These are phyloP conservation scores for Taphrina betulina DNA, from an alignment of 1,139 yeast species.

Conservation along the genomic window DNA sequence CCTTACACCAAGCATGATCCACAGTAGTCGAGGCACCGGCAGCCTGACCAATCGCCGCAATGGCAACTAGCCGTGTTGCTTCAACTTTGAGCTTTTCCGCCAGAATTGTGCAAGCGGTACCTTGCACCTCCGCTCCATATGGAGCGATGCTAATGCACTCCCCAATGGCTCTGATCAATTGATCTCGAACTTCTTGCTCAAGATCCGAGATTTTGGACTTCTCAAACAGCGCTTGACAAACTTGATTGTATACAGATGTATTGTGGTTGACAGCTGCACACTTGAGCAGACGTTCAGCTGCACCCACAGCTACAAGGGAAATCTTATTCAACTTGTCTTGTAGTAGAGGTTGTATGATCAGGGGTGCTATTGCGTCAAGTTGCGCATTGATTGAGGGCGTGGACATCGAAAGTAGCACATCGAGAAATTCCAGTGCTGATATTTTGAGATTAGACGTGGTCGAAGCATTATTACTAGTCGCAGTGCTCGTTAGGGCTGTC, in stretches of 20 bases:
- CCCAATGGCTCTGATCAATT: constrained; percentile 49
- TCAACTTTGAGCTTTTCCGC: constrained; percentile 42
- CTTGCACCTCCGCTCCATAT: constrained; percentile 1
- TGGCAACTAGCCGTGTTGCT: constrained; percentile 41
- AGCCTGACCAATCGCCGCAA: constrained; percentile 40
- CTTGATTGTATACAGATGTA: constrained; percentile 39
- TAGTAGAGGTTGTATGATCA: constrained; percentile 3
- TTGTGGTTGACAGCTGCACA: constrained; percentile 43
- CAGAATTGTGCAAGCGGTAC: constrained; percentile 39
- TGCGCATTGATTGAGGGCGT: background rate
- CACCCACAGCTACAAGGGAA: constrained; percentile 52
- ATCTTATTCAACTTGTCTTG: constrained; percentile 42
- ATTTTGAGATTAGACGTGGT: constrained; percentile 4
- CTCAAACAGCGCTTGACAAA: constrained; percentile 43
- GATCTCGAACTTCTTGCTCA: constrained; percentile 56
- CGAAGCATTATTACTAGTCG: constrained; percentile 6
- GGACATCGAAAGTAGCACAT: background rate
- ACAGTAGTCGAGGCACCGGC: constrained; percentile 31
- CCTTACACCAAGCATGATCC: constrained; percentile 38
- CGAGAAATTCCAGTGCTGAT: constrained; percentile 16
- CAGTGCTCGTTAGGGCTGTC: background rate
- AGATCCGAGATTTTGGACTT: constrained; percentile 49
- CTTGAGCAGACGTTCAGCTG: constrained; percentile 44
- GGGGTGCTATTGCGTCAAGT: background rate
- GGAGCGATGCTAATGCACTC: constrained; percentile 36